Evolutionary conservation across 345 rosid genomes (phyloP).

Genomic region (Corchorus olitorius): DNA sequence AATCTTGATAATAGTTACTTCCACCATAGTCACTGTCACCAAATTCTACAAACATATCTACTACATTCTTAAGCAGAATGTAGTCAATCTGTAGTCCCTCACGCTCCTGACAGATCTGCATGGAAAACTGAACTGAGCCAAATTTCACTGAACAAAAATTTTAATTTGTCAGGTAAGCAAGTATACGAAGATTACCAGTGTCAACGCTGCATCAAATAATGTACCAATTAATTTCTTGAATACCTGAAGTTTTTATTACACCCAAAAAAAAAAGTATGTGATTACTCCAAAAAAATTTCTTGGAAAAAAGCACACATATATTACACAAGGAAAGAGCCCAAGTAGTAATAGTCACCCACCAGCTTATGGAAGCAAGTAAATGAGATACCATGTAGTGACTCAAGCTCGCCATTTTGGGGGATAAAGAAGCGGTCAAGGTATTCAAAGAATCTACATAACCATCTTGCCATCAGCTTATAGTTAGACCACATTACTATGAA

Average conservation of each 20-base stretch:
- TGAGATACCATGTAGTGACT: slow-evolving; percentile 19
- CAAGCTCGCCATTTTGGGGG: slow-evolving; percentile 6
- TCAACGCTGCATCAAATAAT: slow-evolving; percentile 20
- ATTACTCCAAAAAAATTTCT: background rate
- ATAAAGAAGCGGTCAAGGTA: slow-evolving; percentile 33
- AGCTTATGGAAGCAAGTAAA: slow-evolving; percentile 22
- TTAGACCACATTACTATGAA: slow-evolving; percentile 33
- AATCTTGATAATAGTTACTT: slow-evolving; percentile 25
- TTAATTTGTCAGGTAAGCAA: background rate
- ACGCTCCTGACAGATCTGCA: slow-evolving; percentile 33
- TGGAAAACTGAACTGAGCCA: background rate
- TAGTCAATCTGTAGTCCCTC: slow-evolving; percentile 28
- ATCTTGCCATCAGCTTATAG: slow-evolving; percentile 35
- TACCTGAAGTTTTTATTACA: slow-evolving; percentile 27
- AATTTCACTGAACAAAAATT: background rate
- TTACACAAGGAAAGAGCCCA: background rate
- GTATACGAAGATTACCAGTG: slow-evolving; percentile 21
- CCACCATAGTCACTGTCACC: background rate
- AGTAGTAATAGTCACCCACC: slow-evolving; percentile 20
- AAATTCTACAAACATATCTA: slow-evolving; percentile 26
- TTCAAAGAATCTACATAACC: slow-evolving; percentile 36
- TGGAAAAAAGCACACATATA: background rate
- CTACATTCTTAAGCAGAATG: slow-evolving; percentile 21
- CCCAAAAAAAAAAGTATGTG: background rate
- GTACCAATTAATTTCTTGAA: slow-evolving; percentile 17